These are phyloP conservation scores for Fraxinus greggii DNA, from an alignment of 305 asterid species.

Conservation along the genomic window DNA sequence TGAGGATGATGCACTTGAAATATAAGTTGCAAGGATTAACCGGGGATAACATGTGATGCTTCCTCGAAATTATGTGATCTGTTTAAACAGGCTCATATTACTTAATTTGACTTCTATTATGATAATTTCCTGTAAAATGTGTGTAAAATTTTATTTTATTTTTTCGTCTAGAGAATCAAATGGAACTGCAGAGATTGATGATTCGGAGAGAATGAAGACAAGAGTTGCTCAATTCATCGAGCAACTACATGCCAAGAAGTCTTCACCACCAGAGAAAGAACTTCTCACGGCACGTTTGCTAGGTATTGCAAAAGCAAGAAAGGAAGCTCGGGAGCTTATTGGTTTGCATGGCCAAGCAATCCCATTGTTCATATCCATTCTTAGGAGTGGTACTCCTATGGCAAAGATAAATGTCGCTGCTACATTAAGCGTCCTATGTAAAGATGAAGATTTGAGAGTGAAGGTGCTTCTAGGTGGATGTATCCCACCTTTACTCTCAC, in stretches of 20 bases:
- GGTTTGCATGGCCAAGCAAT: constrained; percentile 87
- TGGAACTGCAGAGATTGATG: constrained; percentile 65
- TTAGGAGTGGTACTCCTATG: constrained; percentile 64
- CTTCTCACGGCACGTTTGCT: constrained; percentile 81
- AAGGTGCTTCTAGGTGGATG: constrained; percentile 92
- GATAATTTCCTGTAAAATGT: background rate
- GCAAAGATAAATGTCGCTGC: constrained; percentile 73
- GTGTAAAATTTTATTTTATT: constrained; percentile 6
- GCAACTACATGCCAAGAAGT: constrained; percentile 64
- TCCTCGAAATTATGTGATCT: background rate
- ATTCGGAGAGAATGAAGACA: constrained; percentile 54
- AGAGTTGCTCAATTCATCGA: constrained; percentile 75
- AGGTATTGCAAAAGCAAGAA: constrained; percentile 74
- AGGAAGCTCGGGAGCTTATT: constrained; percentile 71
- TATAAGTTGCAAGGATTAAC: background rate
- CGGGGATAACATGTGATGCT: background rate
- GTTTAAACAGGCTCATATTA: background rate
- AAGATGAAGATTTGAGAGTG: constrained; percentile 70
- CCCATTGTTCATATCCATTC: constrained; percentile 77
- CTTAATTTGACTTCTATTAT: constrained; percentile 5
- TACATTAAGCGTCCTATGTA: constrained; percentile 67
- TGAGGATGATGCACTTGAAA: background rate
- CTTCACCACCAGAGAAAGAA: constrained; percentile 76
- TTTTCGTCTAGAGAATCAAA: constrained; percentile 54
- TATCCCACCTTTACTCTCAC: constrained; percentile 80